Evolutionary conservation across 208 protist species (phyloP), one percentile per base, ranked within the genome.

Genomic region (Polymyxa betae): DNA sequence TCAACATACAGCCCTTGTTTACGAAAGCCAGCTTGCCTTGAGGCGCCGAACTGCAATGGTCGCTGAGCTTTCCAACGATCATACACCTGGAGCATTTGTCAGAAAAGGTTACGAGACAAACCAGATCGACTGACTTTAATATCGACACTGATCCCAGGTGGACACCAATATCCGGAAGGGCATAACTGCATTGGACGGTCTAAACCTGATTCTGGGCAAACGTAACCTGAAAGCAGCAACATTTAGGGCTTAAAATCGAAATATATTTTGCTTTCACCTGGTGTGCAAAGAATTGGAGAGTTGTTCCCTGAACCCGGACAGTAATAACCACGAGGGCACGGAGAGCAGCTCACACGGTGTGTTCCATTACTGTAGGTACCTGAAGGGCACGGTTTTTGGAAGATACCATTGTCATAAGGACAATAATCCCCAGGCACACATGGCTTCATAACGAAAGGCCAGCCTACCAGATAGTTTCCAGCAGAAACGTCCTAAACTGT

Each of bases 1-100:
- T 82, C 72, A 82, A 82, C 5, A 82, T 82, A 82, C 72, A 82
- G 10, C 16, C n/a, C 16, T 82, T 82, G 72, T n/a, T 82, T 5
- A 43, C n/a, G 40, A 43, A 82, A 82, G 10, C 72, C 72, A 40
- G 5, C 10, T n/a, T 5, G 12, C n/a, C 5, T 45, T 5, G 16
- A 38, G 10, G 40, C 72, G 35, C 72, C 72, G 40, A 82, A 82
- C n/a, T 35, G n/a, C 12, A n/a, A 5, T 16, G 72, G 12, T 35
- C 16, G 12, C n/a, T 38, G 35, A 5, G 72, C n/a, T 5, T 82
- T 35, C 5, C n/a, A n/a, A n/a, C n/a, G n/a, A n/a, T n/a, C n/a
- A n/a, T n/a, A n/a, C n/a, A n/a, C n/a, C n/a, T n/a, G n/a, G n/a
- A n/a, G n/a, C n/a, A n/a, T n/a, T n/a, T n/a, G n/a, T n/a, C n/a